Evolutionary conservation across 768 basidiomycete genomes (phyloP).

Genomic region (Paxillus ammoniavirescens): DNA sequence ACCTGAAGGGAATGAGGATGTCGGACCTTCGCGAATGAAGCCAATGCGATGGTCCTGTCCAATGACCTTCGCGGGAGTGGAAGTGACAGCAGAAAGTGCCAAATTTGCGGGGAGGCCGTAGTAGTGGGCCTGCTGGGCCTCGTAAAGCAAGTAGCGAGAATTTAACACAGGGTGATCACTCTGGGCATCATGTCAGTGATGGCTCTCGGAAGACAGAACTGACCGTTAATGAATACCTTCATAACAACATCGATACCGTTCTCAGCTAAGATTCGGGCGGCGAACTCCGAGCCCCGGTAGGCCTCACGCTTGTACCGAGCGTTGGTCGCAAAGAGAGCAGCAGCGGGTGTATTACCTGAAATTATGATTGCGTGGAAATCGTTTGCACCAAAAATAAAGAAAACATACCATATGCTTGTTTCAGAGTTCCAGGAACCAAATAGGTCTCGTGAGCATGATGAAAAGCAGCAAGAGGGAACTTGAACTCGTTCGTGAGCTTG

Average conservation of each 20-base stretch:
- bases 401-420: slow-evolving; percentile 53
- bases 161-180: slow-evolving; percentile 55
- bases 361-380: neutral
- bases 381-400: neutral
- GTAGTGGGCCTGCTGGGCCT: slow-evolving; percentile 66
- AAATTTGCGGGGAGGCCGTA: slow-evolving; percentile 66
- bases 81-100: slow-evolving; percentile 69
- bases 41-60: slow-evolving; percentile 80
- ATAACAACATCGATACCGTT: slow-evolving; percentile 56
- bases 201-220: slow-evolving; percentile 14
- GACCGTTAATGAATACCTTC: slow-evolving; percentile 43
- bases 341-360: slow-evolving; percentile 57
- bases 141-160: slow-evolving; percentile 53
- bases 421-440: slow-evolving; percentile 80
- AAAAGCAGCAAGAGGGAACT: slow-evolving; percentile 78
- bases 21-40: slow-evolving; percentile 48
- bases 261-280: slow-evolving; percentile 57
- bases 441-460: slow-evolving; percentile 91
- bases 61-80: slow-evolving; percentile 65
- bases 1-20: neutral
- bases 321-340: slow-evolving; percentile 81
- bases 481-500: slow-evolving; percentile 89
- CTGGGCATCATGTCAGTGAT: slow-evolving; percentile 27
- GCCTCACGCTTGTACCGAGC: slow-evolving; percentile 65
- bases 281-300: slow-evolving; percentile 64